Base-by-base conservation (phyloP, 2,329 filamentous ascomycete genomes). In the Penicillium digitatum region DNA sequence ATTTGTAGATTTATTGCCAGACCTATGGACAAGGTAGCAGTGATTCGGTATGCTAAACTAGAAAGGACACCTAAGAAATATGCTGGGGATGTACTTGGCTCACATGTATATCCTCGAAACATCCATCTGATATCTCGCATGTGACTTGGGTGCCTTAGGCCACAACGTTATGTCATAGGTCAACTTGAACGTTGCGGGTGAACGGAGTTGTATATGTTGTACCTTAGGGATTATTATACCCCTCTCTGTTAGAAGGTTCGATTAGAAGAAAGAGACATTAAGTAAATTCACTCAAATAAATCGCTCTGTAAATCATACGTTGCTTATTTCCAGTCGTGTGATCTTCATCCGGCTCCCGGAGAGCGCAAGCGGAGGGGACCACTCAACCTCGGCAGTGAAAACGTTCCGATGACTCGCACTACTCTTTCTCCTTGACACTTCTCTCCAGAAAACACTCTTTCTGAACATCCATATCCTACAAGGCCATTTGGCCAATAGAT, bases 401-500 rank as follows among this genome's bases (percentile, higher is more conserved):
- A 52, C 53, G 38, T 48, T 52, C 54, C 62, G 57, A 56, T 55
- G 52, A 51, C 43, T 57, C 26, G 29, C 37, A 53, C 49, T 48
- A 34, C 52, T 53, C 20, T 20, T 43, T 49, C 20, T 54, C 26
- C 27, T 49, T 4, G 5, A 44, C 27, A 49, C 38, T 40, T 46
- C 52, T 46, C 42, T 44, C 37, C 34, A 20, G 20, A 40, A 32
- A 50, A 32, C 26, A n/a, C 22, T 20, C 48, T 56, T 29, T 52
- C 49, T 42, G 37, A 47, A 20, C 22, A 7, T 10, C 18, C 24
- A 29, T 34, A 16, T 5, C 20, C 24, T 18, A 31, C 58, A 61
- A 61, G 69, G 67, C 69, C 69, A 42, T 58, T 46, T 40, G 69
- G 68, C 69, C 67, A 42, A 42, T 62, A 61, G 58, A 57, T 48